Conservation (phyloP, 192 early-diverging fungal species). For the Entomortierella chlamydospora region DNA sequence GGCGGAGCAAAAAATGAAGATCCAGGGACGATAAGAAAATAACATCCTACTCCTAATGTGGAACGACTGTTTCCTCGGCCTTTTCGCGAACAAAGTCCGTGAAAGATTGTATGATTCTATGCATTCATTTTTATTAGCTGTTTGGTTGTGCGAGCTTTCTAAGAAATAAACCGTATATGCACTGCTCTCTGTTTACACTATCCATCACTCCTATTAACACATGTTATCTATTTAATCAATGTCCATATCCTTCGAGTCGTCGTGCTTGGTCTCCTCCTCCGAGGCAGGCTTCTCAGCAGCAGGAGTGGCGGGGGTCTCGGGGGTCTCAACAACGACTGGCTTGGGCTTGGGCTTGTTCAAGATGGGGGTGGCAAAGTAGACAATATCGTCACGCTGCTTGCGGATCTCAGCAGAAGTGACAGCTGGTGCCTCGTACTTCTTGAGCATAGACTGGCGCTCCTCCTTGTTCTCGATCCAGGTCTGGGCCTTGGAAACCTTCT, state of each 20-base stretch:
- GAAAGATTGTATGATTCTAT: too few relatives aligned
- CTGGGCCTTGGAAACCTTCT: conserved; percentile 79
- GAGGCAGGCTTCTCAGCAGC: conserved; percentile 21
- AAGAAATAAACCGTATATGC: not conserved
- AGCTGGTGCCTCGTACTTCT: conserved; percentile 81
- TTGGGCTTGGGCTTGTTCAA: conserved; percentile 93
- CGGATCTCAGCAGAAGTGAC: conserved; percentile 79
- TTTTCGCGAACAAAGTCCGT: too few relatives aligned
- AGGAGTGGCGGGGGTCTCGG: conserved; percentile 30
- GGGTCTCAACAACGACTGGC: conserved; percentile 71
- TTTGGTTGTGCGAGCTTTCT: not conserved
- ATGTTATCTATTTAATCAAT: conserved; percentile 27
- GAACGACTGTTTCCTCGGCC: too few relatives aligned
- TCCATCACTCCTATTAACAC: not conserved
- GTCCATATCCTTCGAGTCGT: conserved; percentile 53
- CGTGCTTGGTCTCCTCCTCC: conserved; percentile 49
- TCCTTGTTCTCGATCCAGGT: conserved; percentile 90
- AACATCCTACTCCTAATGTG: too few relatives aligned
- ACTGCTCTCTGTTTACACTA: not conserved
- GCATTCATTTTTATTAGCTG: not conserved
- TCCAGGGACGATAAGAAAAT: too few relatives aligned
- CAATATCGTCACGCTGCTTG: conserved; percentile 78
- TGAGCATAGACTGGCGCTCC: conserved; percentile 76
- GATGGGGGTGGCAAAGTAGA: conserved; percentile 80
- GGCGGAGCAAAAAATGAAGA: too few relatives aligned